Percentiles rank a stretch among this genome's conserved stretches.
These are phyloP conservation scores for Ramalina intermedia DNA, from an alignment of 495 filamentous ascomycete species.

Conservation along the genomic window DNA sequence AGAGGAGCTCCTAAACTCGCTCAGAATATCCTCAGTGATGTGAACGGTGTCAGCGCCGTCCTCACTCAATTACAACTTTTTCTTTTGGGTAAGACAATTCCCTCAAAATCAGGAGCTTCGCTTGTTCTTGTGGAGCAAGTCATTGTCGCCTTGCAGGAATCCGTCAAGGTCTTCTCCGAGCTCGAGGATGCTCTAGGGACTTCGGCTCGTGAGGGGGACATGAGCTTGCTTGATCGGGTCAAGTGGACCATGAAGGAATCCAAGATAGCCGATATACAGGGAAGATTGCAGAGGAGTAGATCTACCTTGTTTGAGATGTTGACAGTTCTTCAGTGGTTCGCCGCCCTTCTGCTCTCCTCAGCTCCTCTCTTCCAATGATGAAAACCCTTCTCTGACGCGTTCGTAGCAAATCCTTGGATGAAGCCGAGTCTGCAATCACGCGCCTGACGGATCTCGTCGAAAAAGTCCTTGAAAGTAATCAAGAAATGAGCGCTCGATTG, in stretches of 20 bases:
- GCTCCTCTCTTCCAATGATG: not conserved
- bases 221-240: not conserved
- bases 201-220: not conserved
- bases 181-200: conserved; percentile 3
- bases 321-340: conserved; percentile 1
- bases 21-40: conserved; percentile 1
- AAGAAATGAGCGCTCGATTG: not conserved
- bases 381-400: not conserved
- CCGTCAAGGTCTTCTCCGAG: conserved; percentile 1
- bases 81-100: not conserved
- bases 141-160: not conserved
- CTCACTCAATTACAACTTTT: conserved; percentile 4
- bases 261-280: not conserved
- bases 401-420: conserved; percentile 1
- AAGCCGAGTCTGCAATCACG: not conserved
- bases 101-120: not conserved
- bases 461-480: not conserved
- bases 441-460: not conserved
- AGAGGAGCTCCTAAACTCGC: conserved; percentile 3
- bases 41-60: conserved; percentile 3
- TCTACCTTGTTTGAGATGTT: not conserved
- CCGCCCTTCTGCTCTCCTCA: not conserved
- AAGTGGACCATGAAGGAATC: conserved; percentile 2
- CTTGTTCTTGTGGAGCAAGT: conserved; percentile 7
- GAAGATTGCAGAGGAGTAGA: conserved; percentile 1